These are phyloP conservation scores for Puccinia triticina DNA, from an alignment of 1,284 basidiomycete species.

Conservation along the genomic window DNA sequence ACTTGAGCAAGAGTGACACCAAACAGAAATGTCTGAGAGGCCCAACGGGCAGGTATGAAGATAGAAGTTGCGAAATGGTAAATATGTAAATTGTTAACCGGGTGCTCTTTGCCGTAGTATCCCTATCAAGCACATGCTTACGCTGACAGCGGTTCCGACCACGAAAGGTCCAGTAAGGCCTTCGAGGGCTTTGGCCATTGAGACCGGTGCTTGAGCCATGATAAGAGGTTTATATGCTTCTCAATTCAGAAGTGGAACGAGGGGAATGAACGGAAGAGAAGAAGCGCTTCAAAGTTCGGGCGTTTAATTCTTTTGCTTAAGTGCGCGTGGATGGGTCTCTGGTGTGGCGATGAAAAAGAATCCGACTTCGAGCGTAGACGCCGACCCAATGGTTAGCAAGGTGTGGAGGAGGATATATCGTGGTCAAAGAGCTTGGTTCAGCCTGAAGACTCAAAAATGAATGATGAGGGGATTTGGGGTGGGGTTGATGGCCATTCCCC, in stretches of 20 bases:
- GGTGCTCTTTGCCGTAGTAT: not conserved
- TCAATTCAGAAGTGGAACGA: not conserved
- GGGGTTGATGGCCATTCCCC: not conserved
- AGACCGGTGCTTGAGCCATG: constrained; percentile 23
- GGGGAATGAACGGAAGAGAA: not conserved
- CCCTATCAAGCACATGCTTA: constrained; percentile 1
- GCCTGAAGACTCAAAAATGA: not conserved
- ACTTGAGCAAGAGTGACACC: constrained; percentile 43
- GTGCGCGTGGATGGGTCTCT: not conserved
- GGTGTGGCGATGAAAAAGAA: not conserved
- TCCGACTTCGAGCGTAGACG: not conserved
- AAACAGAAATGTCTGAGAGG: constrained; percentile 36
- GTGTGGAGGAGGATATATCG: not conserved
- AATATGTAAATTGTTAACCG: not conserved
- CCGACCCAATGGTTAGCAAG: not conserved
- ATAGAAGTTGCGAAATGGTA: not conserved
- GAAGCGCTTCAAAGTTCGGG: not conserved
- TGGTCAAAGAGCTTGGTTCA: not conserved
- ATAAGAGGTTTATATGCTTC: not conserved
- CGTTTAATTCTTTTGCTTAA: not conserved
- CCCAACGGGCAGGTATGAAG: not conserved
- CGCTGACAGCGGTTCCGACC: constrained; percentile 41
- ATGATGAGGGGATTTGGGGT: not conserved
- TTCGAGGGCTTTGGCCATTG: constrained; percentile 32
- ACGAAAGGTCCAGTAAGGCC: constrained; percentile 41